Evolutionary conservation across 345 rosid species (phyloP), one percentile per base, ranked within the genome.

Genomic region (Hypericum perforatum): DNA sequence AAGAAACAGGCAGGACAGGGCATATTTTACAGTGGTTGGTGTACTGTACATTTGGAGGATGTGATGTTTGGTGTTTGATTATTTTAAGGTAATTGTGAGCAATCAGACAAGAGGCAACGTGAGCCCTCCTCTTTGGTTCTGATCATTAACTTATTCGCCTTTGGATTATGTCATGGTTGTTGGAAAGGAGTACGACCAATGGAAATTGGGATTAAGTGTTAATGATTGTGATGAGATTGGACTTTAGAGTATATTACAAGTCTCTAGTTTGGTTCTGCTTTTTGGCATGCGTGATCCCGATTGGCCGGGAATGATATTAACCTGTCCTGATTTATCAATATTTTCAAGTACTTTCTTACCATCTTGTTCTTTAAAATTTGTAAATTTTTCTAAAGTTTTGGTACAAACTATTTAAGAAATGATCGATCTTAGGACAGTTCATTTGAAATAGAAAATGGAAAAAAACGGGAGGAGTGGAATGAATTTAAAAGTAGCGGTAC

Each of bases 1-100:
- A 22, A 51, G 66, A 67, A 64, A 39, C 16, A 69, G 76, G 53
- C 74, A 59, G 59, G 41, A 41, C 56, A 43, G 32, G 54, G 80
- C 68, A 73, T 73, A 66, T 67, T 53, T 41, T 60, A 62, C 36
- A 47, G 61, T 15, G 53, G 7, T 59, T 42, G 75, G 65, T 46
- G 63, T 54, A 75, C 61, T 73, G 71, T 53, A 70, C 16, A 12
- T 49, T 75, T 75, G 78, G 74, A 70, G 14, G 58, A 64, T 68
- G 36, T 63, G 76, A 58, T 65, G 74, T 54, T 61, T 59, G 58
- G 15, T 37, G 65, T 9, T 7, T 43, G 4, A 22, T 22, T 22
- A 22, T 22, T 22, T 22, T 22, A 7, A 48, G 39, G 7, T n/a
- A 39, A 50, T 45, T 49, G 11, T 8, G 29, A 44, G 37, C 14